Conservation (phyloP, 129 eudicot genomes). For the Flaveria brownii region DNA sequence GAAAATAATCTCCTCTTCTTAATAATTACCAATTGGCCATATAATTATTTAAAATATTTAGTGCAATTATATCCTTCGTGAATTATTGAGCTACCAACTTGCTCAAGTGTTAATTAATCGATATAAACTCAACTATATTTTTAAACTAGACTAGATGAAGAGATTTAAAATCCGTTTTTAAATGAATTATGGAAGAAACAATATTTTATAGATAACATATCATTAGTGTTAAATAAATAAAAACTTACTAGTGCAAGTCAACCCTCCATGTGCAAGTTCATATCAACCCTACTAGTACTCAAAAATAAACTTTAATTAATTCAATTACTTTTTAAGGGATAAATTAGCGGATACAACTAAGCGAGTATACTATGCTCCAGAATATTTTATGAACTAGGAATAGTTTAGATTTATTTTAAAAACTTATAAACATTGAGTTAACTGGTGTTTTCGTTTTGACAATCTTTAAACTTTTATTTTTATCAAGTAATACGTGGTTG, state of each 20-base stretch:
- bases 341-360: too few relatives aligned
- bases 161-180: neutral
- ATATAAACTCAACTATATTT: neutral
- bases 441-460: too few relatives aligned
- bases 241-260: conserved; percentile 24
- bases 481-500: too few relatives aligned
- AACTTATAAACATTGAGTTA: too few relatives aligned
- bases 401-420: too few relatives aligned
- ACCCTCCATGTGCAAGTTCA: conserved; percentile 33
- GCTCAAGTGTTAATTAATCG: neutral
- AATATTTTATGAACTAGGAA: too few relatives aligned
- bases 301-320: neutral
- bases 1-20: neutral
- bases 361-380: too few relatives aligned
- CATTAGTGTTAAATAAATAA: conserved; percentile 11
- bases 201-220: neutral
- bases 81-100: conserved; percentile 33
- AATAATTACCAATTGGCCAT: neutral
- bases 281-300: conserved; percentile 22
- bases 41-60: conserved; percentile 3
- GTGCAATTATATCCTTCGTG: conserved; percentile 24
- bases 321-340: neutral
- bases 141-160: neutral
- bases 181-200: neutral
- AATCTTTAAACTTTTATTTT: too few relatives aligned